phyloP scores from a whole-genome alignment of 805 yeast species.

The Lipomyces kockii region DNA sequence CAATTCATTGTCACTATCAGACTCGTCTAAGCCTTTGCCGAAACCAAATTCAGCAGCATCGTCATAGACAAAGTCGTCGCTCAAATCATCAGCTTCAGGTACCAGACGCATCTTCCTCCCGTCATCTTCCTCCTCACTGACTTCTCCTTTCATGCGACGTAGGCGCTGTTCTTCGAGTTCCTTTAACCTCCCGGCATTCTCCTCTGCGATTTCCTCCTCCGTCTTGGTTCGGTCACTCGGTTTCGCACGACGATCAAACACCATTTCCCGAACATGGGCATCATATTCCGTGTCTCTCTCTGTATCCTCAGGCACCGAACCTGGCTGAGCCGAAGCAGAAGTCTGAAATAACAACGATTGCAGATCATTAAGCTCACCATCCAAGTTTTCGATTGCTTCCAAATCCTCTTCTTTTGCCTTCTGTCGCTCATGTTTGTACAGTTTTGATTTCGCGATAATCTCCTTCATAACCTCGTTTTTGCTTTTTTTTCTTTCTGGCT shows the following conservation, averaged over 20 bases:
- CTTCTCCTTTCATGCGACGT: slow-evolving; percentile 48
- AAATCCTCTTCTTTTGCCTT: slow-evolving; percentile 47
- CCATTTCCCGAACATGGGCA: slow-evolving; percentile 46
- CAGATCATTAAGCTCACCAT: slow-evolving; percentile 45
- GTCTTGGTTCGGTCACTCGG: slow-evolving; percentile 52
- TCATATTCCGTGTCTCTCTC: slow-evolving; percentile 45
- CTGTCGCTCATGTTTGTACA: slow-evolving; percentile 50
- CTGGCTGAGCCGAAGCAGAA: background rate
- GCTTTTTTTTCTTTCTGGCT: slow-evolving; percentile 45
- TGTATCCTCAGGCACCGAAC: background rate
- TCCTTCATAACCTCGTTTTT: slow-evolving; percentile 53
- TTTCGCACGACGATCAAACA: slow-evolving; percentile 49
- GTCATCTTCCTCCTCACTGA: slow-evolving; percentile 38
- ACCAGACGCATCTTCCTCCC: slow-evolving; percentile 58
- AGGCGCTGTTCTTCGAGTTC: slow-evolving; percentile 46
- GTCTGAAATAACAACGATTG: slow-evolving; percentile 25
- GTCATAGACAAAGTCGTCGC: slow-evolving; percentile 45
- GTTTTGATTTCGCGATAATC: slow-evolving; percentile 50
- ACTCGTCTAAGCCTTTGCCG: slow-evolving; percentile 45
- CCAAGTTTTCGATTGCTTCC: slow-evolving; percentile 46
- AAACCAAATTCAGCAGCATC: slow-evolving; percentile 50
- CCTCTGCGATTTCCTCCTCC: slow-evolving; percentile 49
- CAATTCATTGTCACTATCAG: slow-evolving; percentile 45
- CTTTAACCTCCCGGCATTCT: slow-evolving; percentile 42
- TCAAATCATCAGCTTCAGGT: slow-evolving; percentile 40